phyloP scores from a whole-genome alignment of 1,284 basidiomycete genomes.

The Xerocomus amazonicus region DNA sequence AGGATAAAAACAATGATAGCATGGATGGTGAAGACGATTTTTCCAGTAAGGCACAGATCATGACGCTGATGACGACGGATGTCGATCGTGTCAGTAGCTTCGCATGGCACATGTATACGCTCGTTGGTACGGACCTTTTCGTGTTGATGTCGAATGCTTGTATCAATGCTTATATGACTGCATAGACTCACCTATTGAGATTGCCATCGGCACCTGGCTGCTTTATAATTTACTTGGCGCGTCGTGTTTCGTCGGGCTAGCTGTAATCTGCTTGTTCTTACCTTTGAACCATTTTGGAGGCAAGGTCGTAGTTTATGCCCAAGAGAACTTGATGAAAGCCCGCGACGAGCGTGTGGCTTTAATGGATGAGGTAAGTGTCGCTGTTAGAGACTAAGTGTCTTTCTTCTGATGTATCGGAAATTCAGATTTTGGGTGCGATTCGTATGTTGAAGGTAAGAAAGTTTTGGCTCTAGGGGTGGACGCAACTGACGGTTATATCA shows the following conservation, averaged over 20 bases:
- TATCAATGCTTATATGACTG: conserved; percentile 12
- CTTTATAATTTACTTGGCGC: conserved; percentile 79
- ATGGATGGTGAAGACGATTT: conserved; percentile 70
- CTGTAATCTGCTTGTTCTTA: conserved; percentile 78
- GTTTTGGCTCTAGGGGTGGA: background rate
- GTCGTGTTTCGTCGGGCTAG: conserved; percentile 79
- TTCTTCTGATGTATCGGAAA: conserved; percentile 1
- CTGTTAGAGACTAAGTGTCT: background rate
- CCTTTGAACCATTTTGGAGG: conserved; percentile 87
- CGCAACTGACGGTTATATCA: conserved; percentile 28
- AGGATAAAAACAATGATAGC: conserved; percentile 28
- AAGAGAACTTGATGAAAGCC: conserved; percentile 90
- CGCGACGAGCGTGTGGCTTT: conserved; percentile 86
- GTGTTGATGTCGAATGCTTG: background rate
- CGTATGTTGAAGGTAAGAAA: conserved; percentile 81
- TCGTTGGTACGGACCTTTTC: conserved; percentile 45
- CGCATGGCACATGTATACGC: conserved; percentile 71
- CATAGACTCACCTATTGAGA: conserved; percentile 83
- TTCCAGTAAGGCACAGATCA: conserved; percentile 84
- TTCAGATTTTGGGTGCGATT: conserved; percentile 77
- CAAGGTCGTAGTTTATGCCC: conserved; percentile 77
- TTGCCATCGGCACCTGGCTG: conserved; percentile 77
- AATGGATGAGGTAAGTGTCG: conserved; percentile 76
- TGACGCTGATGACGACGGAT: conserved; percentile 67
- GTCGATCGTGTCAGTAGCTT: conserved; percentile 88